Base-by-base conservation (phyloP, 805 yeast genomes). In the Yarrowia alimentaria region DNA sequence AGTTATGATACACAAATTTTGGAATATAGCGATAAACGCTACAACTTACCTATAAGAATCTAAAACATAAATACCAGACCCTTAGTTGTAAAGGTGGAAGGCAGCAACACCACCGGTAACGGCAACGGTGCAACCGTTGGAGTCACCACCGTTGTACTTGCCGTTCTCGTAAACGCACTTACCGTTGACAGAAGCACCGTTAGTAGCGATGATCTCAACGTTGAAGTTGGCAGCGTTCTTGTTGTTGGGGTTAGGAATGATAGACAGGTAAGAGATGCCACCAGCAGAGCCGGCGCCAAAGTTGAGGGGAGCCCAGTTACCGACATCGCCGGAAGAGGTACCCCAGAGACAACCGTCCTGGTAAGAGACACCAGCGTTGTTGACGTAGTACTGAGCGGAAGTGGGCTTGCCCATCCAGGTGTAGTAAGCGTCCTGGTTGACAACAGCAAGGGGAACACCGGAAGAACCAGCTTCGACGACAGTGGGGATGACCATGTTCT, bases 271-370 rank as follows among this genome's bases (percentile, higher is more conserved):
- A 51, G 95, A 75, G 61, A 79, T 73, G 56, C 86, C 85, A 60
- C 66, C 68, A 55, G 85, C 73, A 70, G 77, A 75, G 65, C 98
- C 97, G 47, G 97, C 88, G 68, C 99, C 99, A 62, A 93, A 75
- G 71, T 83, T 86, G 59, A 91, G 75, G 61, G 98, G 98, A 58
- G 98, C 95, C 97, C 96, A 91, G 85, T 91, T 91, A 73, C 99
- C 99, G 58, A 85, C 70, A 62, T 82, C 84, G 29, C 90, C 76
- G 57, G 87, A 87, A 6, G 75, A 61, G 50, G 79, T 66, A 68
- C 97, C 95, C 99, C 99, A 91, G 60, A 85, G 69, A 76, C 99
- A 91, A 62, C 97, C 98, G 56, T 90, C 93, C 68, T 83, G 84
- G 64, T 74, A 75, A 50, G 87, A 76, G 60, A 89, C 88, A 76